Evolutionary conservation across 495 filamentous ascomycete species (phyloP).

Genomic region (Aspergillus egyptiacus): DNA sequence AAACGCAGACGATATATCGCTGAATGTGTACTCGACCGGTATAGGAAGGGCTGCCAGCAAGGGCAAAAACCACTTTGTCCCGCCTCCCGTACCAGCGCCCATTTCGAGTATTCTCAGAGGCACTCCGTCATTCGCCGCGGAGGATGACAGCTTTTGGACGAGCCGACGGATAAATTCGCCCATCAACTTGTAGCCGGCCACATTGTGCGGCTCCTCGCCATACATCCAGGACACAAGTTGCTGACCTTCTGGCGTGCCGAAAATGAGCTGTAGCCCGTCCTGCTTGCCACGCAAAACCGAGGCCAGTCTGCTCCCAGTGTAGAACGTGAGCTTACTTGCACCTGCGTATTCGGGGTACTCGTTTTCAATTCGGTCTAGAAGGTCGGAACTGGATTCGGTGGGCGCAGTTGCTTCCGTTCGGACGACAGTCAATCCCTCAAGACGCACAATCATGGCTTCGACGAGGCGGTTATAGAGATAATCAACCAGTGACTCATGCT

Average conservation of each 20-base stretch:
- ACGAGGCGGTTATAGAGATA: constrained; percentile 40
- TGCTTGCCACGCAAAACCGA: constrained; percentile 36
- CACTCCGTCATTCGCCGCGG: constrained; percentile 4
- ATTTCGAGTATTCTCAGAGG: constrained; percentile 40
- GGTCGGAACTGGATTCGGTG: constrained; percentile 23
- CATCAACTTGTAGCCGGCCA: constrained; percentile 36
- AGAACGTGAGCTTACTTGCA: constrained; percentile 38
- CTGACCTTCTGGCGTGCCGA: constrained; percentile 41
- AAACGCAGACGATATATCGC: constrained; percentile 41
- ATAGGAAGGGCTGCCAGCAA: constrained; percentile 29
- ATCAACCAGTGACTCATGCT: constrained; percentile 30
- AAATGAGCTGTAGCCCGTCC: constrained; percentile 45
- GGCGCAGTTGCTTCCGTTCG: constrained; percentile 36
- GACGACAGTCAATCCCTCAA: constrained; percentile 26
- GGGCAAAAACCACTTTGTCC: constrained; percentile 33
- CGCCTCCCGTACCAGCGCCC: constrained; percentile 43
- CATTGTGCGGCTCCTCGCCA: constrained; percentile 37
- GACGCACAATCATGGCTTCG: constrained; percentile 36
- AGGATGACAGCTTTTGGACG: constrained; percentile 17
- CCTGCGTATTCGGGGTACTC: constrained; percentile 32
- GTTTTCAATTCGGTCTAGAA: constrained; percentile 33
- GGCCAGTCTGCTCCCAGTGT: constrained; percentile 37
- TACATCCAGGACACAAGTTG: constrained; percentile 43
- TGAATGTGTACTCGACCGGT: constrained; percentile 46
- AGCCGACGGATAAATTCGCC: constrained; percentile 36